Conservation (phyloP, 2,329 filamentous ascomycete species). For the Aspergillus chevalieri region DNA sequence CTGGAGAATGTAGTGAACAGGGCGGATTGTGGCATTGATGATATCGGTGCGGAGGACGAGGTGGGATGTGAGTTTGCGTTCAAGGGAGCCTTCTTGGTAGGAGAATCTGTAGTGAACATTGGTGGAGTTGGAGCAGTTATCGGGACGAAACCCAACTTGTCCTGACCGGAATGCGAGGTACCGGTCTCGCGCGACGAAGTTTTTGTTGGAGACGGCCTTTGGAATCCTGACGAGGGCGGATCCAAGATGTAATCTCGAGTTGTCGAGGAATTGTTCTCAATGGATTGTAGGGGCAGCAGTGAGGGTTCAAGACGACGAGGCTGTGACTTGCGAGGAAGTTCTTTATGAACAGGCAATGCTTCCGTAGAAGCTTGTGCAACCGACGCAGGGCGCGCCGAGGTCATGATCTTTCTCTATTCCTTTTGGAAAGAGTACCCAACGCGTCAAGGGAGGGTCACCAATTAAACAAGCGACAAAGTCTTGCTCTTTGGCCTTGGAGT, state of each 20-base stretch:
- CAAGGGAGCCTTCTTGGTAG: constrained; percentile 39
- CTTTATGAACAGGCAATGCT: constrained; percentile 33
- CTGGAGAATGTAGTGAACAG: constrained; percentile 48
- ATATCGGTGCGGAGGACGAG: constrained; percentile 3
- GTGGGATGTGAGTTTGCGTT: constrained; percentile 18
- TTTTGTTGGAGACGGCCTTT: constrained; percentile 65
- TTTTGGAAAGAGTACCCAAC: not conserved
- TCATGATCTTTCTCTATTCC: constrained; percentile 21
- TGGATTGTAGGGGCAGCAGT: constrained; percentile 44
- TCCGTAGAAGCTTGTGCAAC: constrained; percentile 57
- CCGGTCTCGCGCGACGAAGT: constrained; percentile 46
- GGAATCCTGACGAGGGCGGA: constrained; percentile 46
- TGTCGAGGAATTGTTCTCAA: constrained; percentile 37
- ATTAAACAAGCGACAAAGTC: not conserved
- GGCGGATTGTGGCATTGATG: constrained; percentile 38
- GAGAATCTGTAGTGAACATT: constrained; percentile 44
- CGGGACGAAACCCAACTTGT: constrained; percentile 59
- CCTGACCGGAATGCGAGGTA: constrained; percentile 51
- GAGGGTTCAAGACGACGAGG: constrained; percentile 47
- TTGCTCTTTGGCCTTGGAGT: not conserved
- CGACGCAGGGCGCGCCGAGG: constrained; percentile 38
- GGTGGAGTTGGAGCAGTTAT: constrained; percentile 43
- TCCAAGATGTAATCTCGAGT: constrained; percentile 63
- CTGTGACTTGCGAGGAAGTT: constrained; percentile 22
- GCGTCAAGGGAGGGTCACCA: not conserved